These are phyloP conservation scores for Acmispon strigosus DNA, from an alignment of 306 rosid genomes.

Conservation along the genomic window DNA sequence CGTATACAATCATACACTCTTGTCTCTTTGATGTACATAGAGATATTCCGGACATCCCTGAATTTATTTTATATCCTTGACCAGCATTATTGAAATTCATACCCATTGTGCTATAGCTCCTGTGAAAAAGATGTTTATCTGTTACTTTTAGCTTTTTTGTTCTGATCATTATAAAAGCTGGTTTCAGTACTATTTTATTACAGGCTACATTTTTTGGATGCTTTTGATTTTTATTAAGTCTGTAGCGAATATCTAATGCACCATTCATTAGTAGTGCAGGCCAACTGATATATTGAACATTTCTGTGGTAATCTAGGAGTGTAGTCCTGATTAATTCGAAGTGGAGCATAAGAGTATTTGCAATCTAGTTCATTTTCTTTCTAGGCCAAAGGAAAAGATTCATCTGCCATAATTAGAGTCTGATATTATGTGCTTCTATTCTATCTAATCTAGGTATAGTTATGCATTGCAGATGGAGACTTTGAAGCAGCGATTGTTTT, in stretches of 20 bases:
- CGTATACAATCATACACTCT: background rate
- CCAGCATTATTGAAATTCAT: background rate
- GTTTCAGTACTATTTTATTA: too few species aligned
- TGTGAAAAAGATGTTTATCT: background rate
- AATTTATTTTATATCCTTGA: background rate
- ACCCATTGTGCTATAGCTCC: background rate
- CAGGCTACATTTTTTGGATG: too few species aligned
- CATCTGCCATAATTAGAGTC: background rate
- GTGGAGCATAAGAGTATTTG: background rate
- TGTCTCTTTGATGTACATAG: background rate
- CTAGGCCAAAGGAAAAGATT: background rate
- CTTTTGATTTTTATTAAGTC: too few species aligned
- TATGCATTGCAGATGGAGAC: background rate
- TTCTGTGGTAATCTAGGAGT: too few species aligned
- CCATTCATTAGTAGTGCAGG: too few species aligned
- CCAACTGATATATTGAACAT: too few species aligned
- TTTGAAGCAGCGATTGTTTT: too few species aligned
- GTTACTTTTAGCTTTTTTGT: background rate
- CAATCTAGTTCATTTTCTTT: background rate
- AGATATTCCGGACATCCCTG: background rate
- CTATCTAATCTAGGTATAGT: too few species aligned
- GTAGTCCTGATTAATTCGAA: background rate
- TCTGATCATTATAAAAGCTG: background rate
- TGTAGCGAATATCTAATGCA: too few species aligned
- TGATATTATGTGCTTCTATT: background rate